Percentiles rank a stretch among this genome's conserved stretches.
Conservation (phyloP, 352 stramenopile genomes). For the Globisporangium canariense region DNA sequence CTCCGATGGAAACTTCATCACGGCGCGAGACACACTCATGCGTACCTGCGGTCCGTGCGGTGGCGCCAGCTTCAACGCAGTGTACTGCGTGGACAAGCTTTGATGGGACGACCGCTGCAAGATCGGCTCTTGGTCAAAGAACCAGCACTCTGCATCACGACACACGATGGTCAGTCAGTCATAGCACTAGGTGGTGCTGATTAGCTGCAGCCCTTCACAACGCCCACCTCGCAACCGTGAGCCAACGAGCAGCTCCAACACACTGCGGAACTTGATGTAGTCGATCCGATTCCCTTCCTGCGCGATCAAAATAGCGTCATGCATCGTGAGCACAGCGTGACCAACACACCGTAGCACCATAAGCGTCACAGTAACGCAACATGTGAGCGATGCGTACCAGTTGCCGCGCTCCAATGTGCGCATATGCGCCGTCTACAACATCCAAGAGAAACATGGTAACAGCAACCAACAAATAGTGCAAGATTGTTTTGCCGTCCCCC, state of each 20-base stretch:
- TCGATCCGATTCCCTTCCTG: slow-evolving; percentile 57
- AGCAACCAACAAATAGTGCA: background rate
- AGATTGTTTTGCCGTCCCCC: background rate
- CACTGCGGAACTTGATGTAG: slow-evolving; percentile 62
- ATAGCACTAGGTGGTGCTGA: background rate
- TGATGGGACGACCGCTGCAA: slow-evolving; percentile 34
- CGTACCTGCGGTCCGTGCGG: slow-evolving; percentile 70
- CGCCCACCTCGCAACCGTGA: slow-evolving; percentile 48
- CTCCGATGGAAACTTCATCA: background rate
- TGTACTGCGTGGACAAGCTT: slow-evolving; percentile 42
- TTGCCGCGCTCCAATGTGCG: slow-evolving; percentile 48
- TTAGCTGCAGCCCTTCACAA: background rate
- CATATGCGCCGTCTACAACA: slow-evolving; percentile 63
- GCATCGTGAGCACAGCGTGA: slow-evolving; percentile 2
- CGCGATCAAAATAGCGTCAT: background rate
- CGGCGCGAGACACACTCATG: background rate
- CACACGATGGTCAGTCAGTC: background rate
- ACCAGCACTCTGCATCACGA: slow-evolving; percentile 77
- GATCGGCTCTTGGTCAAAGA: slow-evolving; percentile 78
- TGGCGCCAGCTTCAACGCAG: slow-evolving; percentile 63
- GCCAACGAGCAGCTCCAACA: slow-evolving; percentile 44
- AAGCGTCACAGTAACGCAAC: too few species aligned
- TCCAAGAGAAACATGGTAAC: slow-evolving; percentile 4
- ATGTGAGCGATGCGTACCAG: slow-evolving; percentile 26
- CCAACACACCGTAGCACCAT: background rate